Conservation (phyloP, 192 early-diverging fungal species). For the Kickxella alabastrina region DNA sequence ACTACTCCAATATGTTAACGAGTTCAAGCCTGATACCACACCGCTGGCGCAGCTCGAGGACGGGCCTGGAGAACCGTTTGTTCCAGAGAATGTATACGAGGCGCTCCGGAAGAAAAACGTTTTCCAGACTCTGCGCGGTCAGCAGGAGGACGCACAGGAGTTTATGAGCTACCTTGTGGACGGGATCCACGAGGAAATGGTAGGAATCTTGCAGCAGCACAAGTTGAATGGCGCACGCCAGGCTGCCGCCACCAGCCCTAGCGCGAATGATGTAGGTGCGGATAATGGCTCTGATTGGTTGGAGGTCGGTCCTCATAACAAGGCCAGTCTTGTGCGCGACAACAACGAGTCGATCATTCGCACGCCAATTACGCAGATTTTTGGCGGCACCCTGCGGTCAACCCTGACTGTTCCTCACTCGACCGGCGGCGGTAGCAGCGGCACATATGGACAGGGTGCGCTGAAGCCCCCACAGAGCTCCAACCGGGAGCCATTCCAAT, state of each 20-base stretch:
- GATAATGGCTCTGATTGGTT: slow-evolving; percentile 67
- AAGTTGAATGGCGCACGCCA: not conserved
- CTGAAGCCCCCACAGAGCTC: slow-evolving; percentile 69
- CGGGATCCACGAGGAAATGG: slow-evolving; percentile 91
- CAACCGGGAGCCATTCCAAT: slow-evolving; percentile 83
- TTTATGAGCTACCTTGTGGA: slow-evolving; percentile 91
- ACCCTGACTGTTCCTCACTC: slow-evolving; percentile 62
- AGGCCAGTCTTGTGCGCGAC: slow-evolving; percentile 50
- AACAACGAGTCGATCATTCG: slow-evolving; percentile 35
- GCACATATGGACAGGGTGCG: not conserved
- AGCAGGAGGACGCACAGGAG: slow-evolving; percentile 97
- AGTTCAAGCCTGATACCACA: slow-evolving; percentile 41
- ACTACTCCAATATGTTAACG: slow-evolving; percentile 54
- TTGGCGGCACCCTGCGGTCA: slow-evolving; percentile 78
- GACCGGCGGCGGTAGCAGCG: not conserved
- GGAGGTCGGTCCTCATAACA: slow-evolving; percentile 87
- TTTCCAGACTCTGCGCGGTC: slow-evolving; percentile 79
- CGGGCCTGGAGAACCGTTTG: slow-evolving; percentile 67
- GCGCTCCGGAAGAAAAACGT: slow-evolving; percentile 73
- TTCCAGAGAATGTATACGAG: slow-evolving; percentile 91
- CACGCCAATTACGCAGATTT: slow-evolving; percentile 82
- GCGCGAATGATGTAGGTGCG: not conserved
- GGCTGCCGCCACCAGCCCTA: not conserved
- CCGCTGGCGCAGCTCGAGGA: slow-evolving; percentile 41
- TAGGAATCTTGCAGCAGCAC: slow-evolving; percentile 10